Base-by-base conservation (phyloP, 1,284 basidiomycete species). In the Boletus hoseneyae region DNA sequence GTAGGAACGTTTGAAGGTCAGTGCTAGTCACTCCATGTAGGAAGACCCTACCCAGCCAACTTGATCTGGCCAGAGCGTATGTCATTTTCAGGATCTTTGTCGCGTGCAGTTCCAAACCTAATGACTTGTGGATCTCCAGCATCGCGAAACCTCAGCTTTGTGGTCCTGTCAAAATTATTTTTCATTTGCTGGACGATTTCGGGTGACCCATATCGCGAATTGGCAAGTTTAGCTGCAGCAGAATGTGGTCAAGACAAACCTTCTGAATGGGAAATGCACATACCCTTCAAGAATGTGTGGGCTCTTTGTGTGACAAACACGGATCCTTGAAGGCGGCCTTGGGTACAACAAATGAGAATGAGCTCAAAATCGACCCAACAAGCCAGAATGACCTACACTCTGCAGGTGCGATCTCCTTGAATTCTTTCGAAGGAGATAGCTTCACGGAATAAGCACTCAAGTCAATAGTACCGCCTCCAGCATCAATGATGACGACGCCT, bases 391-490 rank as follows among this genome's bases (percentile, higher is more conserved):
- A 3, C 66, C 25, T 51, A 76, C 74, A 76, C 45, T 70, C 68
- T 1, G 74, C 58, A 6, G 68, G 30, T 58, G 52, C 12, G n/a
- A 50, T 0, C 23, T 25, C 23, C 23, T 25, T 25, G 23, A 25
- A 25, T 25, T 25, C 23, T 7, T 6, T 25, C 7, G 60, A 52
- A 27, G 50, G 47, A 55, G 71, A 45, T 49, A 73, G 11, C 42
- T 42, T 53, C 47, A 59, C 61, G 33, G 57, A 65, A 50, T 80
- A 81, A 1, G 76, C 70, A 48, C 77, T 79, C 37, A 82, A 59
- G 48, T 82, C 80, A 16, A 82, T 74, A 51, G 78, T 82, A 83
- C 73, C 23, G 84, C 27, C 18, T 79, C 23, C 23, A 6, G 23
- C 23, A 25, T 25, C 23, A 25, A 25, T 25, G 7, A 25, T 7